These are phyloP conservation scores for Periconia sp. DNA, from an alignment of 2,329 filamentous ascomycete species.

Conservation along the genomic window DNA sequence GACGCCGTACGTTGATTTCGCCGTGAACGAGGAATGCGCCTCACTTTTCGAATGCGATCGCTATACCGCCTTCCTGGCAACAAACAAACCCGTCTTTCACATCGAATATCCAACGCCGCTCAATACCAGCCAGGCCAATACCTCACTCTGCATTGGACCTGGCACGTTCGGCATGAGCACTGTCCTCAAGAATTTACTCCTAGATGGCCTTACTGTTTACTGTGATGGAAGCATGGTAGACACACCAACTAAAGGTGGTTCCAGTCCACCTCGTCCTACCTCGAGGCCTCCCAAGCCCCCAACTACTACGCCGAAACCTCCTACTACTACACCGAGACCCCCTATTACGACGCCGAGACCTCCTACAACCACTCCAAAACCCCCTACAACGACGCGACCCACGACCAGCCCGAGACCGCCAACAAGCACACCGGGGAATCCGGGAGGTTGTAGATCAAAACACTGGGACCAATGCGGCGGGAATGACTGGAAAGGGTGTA, in stretches of 20 bases:
- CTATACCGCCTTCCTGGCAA: slow-evolving; percentile 28
- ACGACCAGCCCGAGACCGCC: slow-evolving; percentile 18
- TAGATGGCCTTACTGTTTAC: slow-evolving; percentile 62
- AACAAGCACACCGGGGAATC: slow-evolving; percentile 23
- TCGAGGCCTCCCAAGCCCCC: slow-evolving; percentile 3
- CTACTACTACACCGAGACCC: not conserved
- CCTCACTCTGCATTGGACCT: slow-evolving; percentile 51
- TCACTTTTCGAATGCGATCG: slow-evolving; percentile 22
- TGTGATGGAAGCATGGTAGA: slow-evolving; percentile 46
- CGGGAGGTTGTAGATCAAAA: slow-evolving; percentile 23
- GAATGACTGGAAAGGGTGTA: slow-evolving; percentile 33
- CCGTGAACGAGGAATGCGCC: slow-evolving; percentile 37
- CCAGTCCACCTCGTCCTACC: slow-evolving; percentile 14
- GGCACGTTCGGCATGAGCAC: slow-evolving; percentile 60
- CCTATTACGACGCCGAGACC: slow-evolving; percentile 1
- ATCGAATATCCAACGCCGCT: slow-evolving; percentile 40
- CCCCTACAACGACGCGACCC: slow-evolving; percentile 6
- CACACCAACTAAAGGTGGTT: slow-evolving; percentile 30
- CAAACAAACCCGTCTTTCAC: slow-evolving; percentile 36
- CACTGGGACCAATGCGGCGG: slow-evolving; percentile 37
- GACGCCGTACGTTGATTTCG: slow-evolving; percentile 25
- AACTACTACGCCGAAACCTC: slow-evolving; percentile 4
- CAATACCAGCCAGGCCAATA: slow-evolving; percentile 34
- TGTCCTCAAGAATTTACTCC: slow-evolving; percentile 63
- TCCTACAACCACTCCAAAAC: not conserved